Evolutionary conservation across 2,329 filamentous ascomycete species (phyloP), one percentile per base, ranked within the genome.

Genomic region (Lithohypha guttulata): DNA sequence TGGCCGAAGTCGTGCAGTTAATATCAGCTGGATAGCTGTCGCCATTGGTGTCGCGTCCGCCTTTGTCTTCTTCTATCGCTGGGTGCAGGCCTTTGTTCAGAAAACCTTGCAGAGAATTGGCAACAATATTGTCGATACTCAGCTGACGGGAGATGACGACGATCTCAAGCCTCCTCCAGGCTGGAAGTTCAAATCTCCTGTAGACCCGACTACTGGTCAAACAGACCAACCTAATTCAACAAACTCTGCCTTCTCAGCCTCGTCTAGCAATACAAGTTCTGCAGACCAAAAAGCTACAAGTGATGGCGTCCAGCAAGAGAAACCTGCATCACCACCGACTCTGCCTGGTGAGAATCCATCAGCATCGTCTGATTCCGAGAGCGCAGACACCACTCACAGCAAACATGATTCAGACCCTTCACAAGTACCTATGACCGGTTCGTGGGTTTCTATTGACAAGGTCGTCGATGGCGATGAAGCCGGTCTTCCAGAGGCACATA

Each of bases 11-110:
- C 72, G 89, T 25, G 68, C 86, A 44, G 79, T 85, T 45, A 79
- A 81, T 44, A 74, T 94, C 49, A 89, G 79, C 53, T 81, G 84
- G 73, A 62, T 81, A 11, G 73, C 93, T 36, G 76, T 96, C 27
- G 53, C 85, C 3, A 72, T 95, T 47, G 91, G 91, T 2, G 74
- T 91, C 15, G 22, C 44, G 9, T 49, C 49, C 15, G 49, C 49
- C 13, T 47, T 49, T 21, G 50, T 44, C 28, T 41, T 52, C 34
- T 52, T 50, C 39, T 52, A 52, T 20, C 37, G 46, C 37, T 50
- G 44, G 46, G 48, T 50, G 8, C 46, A 52, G 34, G 40, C 42
- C 2, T 47, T 52, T 26, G 44, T 52, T 19, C 36, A 42, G 34
- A 42, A 41, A 21, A 43, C 44, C 22, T 45, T 52, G 26, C 44